These are phyloP conservation scores for Volutella citrinella DNA, from an alignment of 2,329 filamentous ascomycete species.

Conservation along the genomic window DNA sequence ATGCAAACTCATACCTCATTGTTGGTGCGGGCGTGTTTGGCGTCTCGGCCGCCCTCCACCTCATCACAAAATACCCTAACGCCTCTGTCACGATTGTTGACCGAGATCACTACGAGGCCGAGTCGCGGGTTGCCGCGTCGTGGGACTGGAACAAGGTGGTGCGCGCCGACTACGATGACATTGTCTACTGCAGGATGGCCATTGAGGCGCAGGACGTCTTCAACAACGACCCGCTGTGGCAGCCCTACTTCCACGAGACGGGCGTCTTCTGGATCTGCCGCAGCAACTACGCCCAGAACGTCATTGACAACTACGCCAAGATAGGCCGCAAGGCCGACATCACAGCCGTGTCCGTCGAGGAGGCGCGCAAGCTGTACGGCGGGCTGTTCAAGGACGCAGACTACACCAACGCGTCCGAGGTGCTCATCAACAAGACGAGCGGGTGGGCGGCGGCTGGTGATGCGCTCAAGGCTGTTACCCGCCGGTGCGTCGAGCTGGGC, in stretches of 20 bases:
- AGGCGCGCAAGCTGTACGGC: slow-evolving; percentile 48
- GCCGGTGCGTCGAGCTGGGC: slow-evolving; percentile 49
- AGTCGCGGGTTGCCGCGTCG: slow-evolving; percentile 55
- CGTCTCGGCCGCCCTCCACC: slow-evolving; percentile 62
- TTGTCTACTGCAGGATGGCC: slow-evolving; percentile 61
- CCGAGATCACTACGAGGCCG: slow-evolving; percentile 48
- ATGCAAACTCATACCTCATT: slow-evolving; percentile 48
- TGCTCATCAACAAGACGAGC: slow-evolving; percentile 58
- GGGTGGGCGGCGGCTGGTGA: slow-evolving; percentile 64
- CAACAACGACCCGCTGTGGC: slow-evolving; percentile 53
- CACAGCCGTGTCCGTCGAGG: slow-evolving; percentile 42
- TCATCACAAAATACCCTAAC: slow-evolving; percentile 48
- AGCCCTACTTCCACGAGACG: slow-evolving; percentile 55
- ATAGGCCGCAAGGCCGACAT: slow-evolving; percentile 39
- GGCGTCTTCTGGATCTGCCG: slow-evolving; percentile 58
- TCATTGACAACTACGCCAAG: slow-evolving; percentile 51
- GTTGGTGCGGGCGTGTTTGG: slow-evolving; percentile 66
- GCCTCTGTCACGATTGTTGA: slow-evolving; percentile 57
- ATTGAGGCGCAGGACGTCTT: slow-evolving; percentile 65
- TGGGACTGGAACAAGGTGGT: slow-evolving; percentile 74
- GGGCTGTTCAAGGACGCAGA: slow-evolving; percentile 60
- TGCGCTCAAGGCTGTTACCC: slow-evolving; percentile 52
- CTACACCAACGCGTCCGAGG: slow-evolving; percentile 56
- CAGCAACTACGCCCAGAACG: slow-evolving; percentile 47
- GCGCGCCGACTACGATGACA: slow-evolving; percentile 65